Base-by-base conservation (phyloP, 257 asterid species). In the Henckelia pumila region DNA sequence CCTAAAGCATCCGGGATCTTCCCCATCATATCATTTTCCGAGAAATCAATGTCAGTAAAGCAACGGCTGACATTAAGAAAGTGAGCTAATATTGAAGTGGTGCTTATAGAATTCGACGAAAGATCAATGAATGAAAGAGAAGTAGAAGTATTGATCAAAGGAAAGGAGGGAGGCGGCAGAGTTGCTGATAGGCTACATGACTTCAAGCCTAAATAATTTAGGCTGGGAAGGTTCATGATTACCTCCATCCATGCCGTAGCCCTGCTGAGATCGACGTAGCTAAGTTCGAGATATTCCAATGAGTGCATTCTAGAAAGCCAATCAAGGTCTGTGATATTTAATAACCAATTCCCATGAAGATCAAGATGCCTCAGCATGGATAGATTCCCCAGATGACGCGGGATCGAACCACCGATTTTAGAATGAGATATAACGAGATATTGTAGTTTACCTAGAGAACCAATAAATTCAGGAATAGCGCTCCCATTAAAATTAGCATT, bases 301-400 rank as follows among this genome's bases (percentile, higher is more conserved):
- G 58, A 58, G 24, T 2, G 67, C 10, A 65, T 23, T 47, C 63
- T 71, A 37, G 23, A 26, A 40, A 74, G 44, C 77, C 77, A 75
- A 37, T 71, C 20, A 40, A 71, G 69, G 20, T 64, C 56, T 29
- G 49, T 19, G 14, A 23, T 63, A 14, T 7, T 14, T 10, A 60
- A 26, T 5, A 9, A 23, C 4, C 16, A 26, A 35, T 63, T 65
- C 30, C 64, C 76, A 56, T 71, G n/a, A 16, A 73, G 63, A 49
- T 74, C 80, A 74, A 78, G 83, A 64, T 37, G 17, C 33, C 40
- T 49, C 66, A 78, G 52, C 59, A 53, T 57, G 10, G 80, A 78
- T 30, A 75, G 57, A 55, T 78, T 78, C 7, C 80, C 64, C 13
- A 75, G 73, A n/a, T 22, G 47, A 53, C 16, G 72, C 8, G 83